A percentile compares a stretch with the other conserved stretches of the same genome.
Conservation (phyloP, 1,284 basidiomycete species). For the Butyriboletus appendiculatus region DNA sequence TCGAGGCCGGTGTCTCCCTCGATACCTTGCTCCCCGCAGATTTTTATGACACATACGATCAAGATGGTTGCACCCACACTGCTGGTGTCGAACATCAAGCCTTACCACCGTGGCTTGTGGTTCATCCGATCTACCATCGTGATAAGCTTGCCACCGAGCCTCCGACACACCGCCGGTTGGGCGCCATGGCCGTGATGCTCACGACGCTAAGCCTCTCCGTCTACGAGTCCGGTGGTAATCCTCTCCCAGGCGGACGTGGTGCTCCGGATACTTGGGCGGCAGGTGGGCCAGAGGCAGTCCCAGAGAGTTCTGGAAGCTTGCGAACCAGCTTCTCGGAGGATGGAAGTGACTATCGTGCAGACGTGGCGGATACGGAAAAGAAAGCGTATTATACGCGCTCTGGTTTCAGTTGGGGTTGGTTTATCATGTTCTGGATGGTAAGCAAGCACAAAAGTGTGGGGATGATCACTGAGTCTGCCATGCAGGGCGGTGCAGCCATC, state of each 20-base stretch:
- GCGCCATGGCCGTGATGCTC: constrained; percentile 54
- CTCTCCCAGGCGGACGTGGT: constrained; percentile 1
- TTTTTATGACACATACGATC: constrained; percentile 29
- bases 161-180: constrained; percentile 42
- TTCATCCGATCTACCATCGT: constrained; percentile 25
- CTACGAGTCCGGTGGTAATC: constrained; percentile 17
- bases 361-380: constrained; percentile 38
- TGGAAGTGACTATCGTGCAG: constrained; percentile 16
- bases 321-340: constrained; percentile 10
- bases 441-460: constrained; percentile 14
- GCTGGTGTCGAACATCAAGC: not conserved
- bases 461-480: not conserved
- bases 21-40: constrained; percentile 46
- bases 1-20: constrained; percentile 63
- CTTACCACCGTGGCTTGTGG: constrained; percentile 18
- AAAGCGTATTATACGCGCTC: constrained; percentile 51
- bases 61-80: not conserved
- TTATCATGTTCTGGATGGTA: constrained; percentile 61
- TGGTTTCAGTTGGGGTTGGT: constrained; percentile 46
- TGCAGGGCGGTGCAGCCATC: constrained; percentile 54
- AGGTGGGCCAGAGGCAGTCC: not conserved
- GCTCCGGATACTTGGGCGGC: not conserved
- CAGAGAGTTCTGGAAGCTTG: constrained; percentile 16
- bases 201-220: constrained; percentile 47
- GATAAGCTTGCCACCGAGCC: constrained; percentile 13